Base-by-base conservation (phyloP, 163 green algal genomes). In the Chlorella variabilis region DNA sequence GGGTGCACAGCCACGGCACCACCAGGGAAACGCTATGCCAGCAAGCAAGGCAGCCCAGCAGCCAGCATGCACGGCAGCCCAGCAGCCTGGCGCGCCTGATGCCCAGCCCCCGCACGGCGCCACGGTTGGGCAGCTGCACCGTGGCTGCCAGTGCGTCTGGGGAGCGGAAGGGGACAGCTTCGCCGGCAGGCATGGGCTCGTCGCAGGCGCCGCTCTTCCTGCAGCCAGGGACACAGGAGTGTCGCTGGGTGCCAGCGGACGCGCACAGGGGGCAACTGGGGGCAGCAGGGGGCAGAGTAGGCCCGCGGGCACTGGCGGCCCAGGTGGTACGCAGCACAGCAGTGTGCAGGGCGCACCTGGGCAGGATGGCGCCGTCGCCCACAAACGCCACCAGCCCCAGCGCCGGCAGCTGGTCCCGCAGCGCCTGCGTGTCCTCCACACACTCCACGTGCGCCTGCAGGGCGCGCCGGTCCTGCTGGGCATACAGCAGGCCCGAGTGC, bases 381-480 rank as follows among this genome's bases (percentile, higher is more conserved):
- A 96, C 88, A 78, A 95, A 96, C 4, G 87, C 89, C 29, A 93
- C 86, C 42, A 96, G 81, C 0, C 88, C 88, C 41, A 86, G 48
- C 0, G 38, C 71, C 4, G 83, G 62, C 78, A 95, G 85, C 42
- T 80, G 70, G 31, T 59, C 73, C 25, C 87, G 51, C 61, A 92
- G 80, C 6, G 84, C 77, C 20, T 84, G 29, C 1, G 83, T 75
- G 67, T 94, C 90, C 77, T 94, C 90, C 15, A 91, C 85, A 29
- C 42, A 82, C 21, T 83, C 76, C 58, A 90, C 81, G 56, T 94
- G 90, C 4, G 9, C 9, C 59, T 75, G 39, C 56, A 92, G 54
- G 2, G 70, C 56, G 4, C 33, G 71, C 0, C 20, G 66, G 56
- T 93, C 84, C 65, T 86, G 86, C 25, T 65, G 58, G 7, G 49